Evolutionary conservation across 2,329 filamentous ascomycete species (phyloP).

Genomic region (Septoria linicola): DNA sequence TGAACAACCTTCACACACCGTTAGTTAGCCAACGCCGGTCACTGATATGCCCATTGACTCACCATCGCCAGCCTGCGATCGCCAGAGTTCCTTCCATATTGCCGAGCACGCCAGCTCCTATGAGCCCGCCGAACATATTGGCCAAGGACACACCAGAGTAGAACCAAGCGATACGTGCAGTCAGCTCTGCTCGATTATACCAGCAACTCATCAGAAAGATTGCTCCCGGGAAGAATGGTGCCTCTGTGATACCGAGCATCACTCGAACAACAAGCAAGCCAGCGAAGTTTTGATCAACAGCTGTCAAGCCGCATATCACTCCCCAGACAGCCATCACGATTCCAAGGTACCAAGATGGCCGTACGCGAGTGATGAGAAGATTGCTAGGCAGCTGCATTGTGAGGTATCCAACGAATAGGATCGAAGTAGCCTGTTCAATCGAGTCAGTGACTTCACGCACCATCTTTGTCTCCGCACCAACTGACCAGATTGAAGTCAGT

Average conservation of each 20-base stretch:
- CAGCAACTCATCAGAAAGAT: conserved; percentile 10
- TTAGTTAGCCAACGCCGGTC: no score
- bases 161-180: conserved; percentile 26
- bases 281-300: conserved; percentile 61
- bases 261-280: conserved; percentile 60
- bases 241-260: conserved; percentile 65
- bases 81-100: conserved; percentile 61
- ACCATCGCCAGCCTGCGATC: conserved; percentile 55
- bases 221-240: conserved; percentile 42
- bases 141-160: conserved; percentile 34
- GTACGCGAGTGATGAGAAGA: conserved; percentile 67
- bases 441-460: not conserved
- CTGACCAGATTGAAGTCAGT: conserved; percentile 8
- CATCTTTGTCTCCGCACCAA: not conserved
- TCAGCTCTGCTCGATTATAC: conserved; percentile 13
- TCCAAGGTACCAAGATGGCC: conserved; percentile 61
- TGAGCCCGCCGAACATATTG: conserved; percentile 29
- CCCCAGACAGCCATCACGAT: conserved; percentile 79
- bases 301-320: conserved; percentile 63
- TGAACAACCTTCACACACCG: conserved; percentile 12
- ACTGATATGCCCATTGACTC: not conserved
- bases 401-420: conserved; percentile 60
- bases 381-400: conserved; percentile 58
- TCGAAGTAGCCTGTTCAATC: conserved; percentile 33
- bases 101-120: conserved; percentile 55